Percentiles rank a stretch among this genome's conserved stretches.
These are phyloP conservation scores for Cyamopsis tetragonoloba DNA, from an alignment of 306 rosid species.

Conservation along the genomic window DNA sequence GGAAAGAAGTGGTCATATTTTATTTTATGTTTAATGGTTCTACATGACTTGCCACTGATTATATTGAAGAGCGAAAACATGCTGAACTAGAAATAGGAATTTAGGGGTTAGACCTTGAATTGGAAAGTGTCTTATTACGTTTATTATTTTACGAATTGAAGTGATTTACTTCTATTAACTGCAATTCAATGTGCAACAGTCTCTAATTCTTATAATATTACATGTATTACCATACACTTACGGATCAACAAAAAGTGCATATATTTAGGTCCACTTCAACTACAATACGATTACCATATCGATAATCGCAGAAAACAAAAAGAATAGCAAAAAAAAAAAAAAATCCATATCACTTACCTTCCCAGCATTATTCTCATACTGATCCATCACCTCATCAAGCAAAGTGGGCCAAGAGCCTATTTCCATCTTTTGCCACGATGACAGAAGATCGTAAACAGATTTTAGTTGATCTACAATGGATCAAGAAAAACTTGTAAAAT, in stretches of 20 bases:
- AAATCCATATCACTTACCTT: constrained; percentile 44
- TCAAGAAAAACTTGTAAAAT: constrained; percentile 21
- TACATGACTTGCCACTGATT: too few relatives aligned
- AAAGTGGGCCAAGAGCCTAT: constrained; percentile 75
- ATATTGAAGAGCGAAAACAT: too few relatives aligned
- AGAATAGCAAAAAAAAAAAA: constrained; percentile 1
- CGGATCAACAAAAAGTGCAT: neutral
- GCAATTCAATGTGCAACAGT: too few relatives aligned
- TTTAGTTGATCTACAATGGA: constrained; percentile 55
- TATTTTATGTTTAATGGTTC: too few relatives aligned
- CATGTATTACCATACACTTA: neutral
- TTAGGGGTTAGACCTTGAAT: too few relatives aligned
- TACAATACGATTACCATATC: neutral
- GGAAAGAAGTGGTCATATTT: too few relatives aligned
- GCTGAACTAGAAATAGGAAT: too few relatives aligned
- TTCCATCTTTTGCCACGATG: constrained; percentile 79
- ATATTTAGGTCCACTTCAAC: neutral
- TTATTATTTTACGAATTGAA: too few relatives aligned
- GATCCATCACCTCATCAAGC: constrained; percentile 78
- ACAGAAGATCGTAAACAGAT: constrained; percentile 45
- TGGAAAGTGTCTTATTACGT: too few relatives aligned
- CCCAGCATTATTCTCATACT: constrained; percentile 65
- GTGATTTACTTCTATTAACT: too few relatives aligned
- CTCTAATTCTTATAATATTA: neutral
- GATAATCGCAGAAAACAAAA: neutral